Conservation (phyloP, 2,329 filamentous ascomycete species). For the Fusarium metavorans region DNA sequence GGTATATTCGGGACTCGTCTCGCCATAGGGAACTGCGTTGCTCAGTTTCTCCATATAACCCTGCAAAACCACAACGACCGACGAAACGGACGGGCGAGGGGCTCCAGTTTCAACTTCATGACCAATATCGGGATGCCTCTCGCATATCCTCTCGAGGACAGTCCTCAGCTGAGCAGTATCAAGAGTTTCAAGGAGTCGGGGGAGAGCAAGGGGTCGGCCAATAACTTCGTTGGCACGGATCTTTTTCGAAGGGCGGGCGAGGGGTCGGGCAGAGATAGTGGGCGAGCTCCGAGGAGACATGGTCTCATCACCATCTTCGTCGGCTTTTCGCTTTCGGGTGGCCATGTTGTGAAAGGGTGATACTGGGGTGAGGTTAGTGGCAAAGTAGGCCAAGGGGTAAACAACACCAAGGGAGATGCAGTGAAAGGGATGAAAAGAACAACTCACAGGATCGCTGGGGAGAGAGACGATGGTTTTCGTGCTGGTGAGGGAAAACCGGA, state of each 20-base stretch:
- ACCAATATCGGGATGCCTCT: slow-evolving; percentile 86
- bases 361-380: slow-evolving; percentile 45
- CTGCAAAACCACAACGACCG: slow-evolving; percentile 82
- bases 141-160: slow-evolving; percentile 91
- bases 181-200: slow-evolving; percentile 92
- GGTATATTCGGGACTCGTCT: slow-evolving; percentile 88
- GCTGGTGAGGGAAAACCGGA: slow-evolving; percentile 68
- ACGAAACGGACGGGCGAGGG: slow-evolving; percentile 85
- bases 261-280: slow-evolving; percentile 75
- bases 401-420: background rate
- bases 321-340: slow-evolving; percentile 86
- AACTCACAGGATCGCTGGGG: slow-evolving; percentile 68
- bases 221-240: slow-evolving; percentile 72
- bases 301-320: slow-evolving; percentile 85
- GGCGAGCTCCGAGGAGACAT: slow-evolving; percentile 89
- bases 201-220: slow-evolving; percentile 66
- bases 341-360: slow-evolving; percentile 66
- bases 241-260: slow-evolving; percentile 76
- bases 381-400: slow-evolving; percentile 15
- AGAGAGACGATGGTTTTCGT: slow-evolving; percentile 67
- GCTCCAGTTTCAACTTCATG: slow-evolving; percentile 86
- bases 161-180: slow-evolving; percentile 85
- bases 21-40: slow-evolving; percentile 86
- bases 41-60: slow-evolving; percentile 85
- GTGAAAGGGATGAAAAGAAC: background rate